Evolutionary conservation across 2,329 filamentous ascomycete species (phyloP).

Genomic region (Exophiala aquamarina): DNA sequence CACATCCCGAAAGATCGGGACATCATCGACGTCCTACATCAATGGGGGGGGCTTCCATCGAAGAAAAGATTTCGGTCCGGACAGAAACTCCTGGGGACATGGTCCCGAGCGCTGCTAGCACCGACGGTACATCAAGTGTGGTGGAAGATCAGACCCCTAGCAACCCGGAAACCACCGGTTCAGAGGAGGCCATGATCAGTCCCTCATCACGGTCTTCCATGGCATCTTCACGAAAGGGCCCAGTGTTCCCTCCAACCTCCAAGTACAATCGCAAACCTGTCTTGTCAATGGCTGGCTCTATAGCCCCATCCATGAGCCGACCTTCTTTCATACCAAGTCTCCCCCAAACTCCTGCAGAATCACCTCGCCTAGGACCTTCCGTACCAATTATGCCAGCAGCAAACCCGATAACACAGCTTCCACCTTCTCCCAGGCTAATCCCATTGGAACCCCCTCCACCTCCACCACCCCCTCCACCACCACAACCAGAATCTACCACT

Average conservation of each 20-base stretch:
- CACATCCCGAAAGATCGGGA: slow-evolving; percentile 2
- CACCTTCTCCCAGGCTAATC: slow-evolving; percentile 11
- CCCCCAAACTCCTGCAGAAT: slow-evolving; percentile 22
- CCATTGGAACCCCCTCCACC: slow-evolving; percentile 16
- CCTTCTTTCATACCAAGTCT: slow-evolving; percentile 14
- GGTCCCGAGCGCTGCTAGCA: slow-evolving; percentile 12
- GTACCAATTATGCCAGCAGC: slow-evolving; percentile 2
- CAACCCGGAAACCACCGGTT: not conserved
- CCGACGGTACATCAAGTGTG: slow-evolving; percentile 13
- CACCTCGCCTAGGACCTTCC: slow-evolving; percentile 15
- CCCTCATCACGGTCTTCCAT: slow-evolving; percentile 21
- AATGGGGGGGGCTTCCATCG: slow-evolving; percentile 10
- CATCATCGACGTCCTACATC: slow-evolving; percentile 16
- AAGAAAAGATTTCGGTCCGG: slow-evolving; percentile 22
- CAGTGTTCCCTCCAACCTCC: slow-evolving; percentile 24
- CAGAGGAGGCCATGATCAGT: slow-evolving; percentile 2
- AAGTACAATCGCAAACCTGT: slow-evolving; percentile 28
- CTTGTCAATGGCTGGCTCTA: slow-evolving; percentile 9
- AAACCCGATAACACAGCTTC: slow-evolving; percentile 1
- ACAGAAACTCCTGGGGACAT: slow-evolving; percentile 9
- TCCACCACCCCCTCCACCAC: too few species aligned
- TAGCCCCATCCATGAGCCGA: slow-evolving; percentile 8
- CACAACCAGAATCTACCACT: slow-evolving; percentile 5
- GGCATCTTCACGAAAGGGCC: slow-evolving; percentile 15
- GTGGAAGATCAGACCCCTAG: slow-evolving; percentile 14